phyloP scores from a whole-genome alignment of 129 eudicot species.

The Lonicera japonica region DNA sequence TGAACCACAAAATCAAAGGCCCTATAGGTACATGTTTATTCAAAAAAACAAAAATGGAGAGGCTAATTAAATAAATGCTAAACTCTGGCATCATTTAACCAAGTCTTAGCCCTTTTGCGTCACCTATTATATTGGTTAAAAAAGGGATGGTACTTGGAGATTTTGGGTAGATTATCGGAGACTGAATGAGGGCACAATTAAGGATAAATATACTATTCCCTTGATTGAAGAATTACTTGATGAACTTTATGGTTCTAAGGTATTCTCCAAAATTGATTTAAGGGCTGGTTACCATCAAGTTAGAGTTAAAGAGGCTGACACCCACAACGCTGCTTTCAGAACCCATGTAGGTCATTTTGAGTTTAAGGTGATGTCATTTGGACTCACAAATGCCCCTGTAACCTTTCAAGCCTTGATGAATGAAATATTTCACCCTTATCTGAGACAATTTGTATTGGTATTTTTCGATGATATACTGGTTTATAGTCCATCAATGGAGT shows the following conservation, averaged over 20 bases:
- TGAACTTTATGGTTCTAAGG: neutral
- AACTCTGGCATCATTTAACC: neutral
- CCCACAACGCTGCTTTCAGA: neutral
- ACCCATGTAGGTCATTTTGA: neutral
- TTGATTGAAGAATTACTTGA: neutral
- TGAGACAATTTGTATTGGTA: constrained; percentile 8
- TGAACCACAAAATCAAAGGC: neutral
- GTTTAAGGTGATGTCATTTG: constrained; percentile 14
- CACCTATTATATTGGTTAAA: neutral
- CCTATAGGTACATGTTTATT: neutral
- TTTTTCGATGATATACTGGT: constrained; percentile 24
- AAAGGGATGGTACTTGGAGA: neutral
- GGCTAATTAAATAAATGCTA: neutral
- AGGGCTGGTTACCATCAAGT: neutral
- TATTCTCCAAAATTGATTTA: neutral
- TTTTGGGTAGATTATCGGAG: constrained; percentile 1
- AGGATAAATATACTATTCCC: constrained; percentile 11
- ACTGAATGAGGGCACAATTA: neutral
- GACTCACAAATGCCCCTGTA: constrained; percentile 6
- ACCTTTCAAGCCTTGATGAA: constrained; percentile 15
- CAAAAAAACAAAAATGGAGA: neutral
- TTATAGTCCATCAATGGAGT: neutral
- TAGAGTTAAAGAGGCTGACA: neutral
- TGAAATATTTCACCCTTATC: neutral
- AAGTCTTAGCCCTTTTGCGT: neutral